Evolutionary conservation across 306 rosid species (phyloP).

Genomic region (Vicia sativa): DNA sequence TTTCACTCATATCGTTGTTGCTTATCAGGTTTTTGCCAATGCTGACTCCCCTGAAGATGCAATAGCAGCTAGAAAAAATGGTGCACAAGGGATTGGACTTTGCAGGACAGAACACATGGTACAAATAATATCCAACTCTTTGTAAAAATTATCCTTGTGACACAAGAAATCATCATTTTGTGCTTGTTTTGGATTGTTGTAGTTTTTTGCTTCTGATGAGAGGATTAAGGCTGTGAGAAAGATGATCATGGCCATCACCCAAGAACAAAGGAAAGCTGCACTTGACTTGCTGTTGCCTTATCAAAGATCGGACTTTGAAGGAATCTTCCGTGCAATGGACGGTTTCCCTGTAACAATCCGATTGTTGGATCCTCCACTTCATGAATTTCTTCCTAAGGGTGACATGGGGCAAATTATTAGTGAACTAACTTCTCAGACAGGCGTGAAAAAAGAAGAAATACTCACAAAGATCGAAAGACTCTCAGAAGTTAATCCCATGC

Average conservation of each 20-base stretch:
- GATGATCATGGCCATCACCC: conserved; percentile 91
- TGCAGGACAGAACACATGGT: conserved; percentile 99
- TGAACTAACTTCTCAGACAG: conserved; percentile 85
- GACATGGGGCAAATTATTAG: conserved; percentile 76
- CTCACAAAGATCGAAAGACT: conserved; percentile 76
- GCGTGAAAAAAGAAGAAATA: conserved; percentile 87
- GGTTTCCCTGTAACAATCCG: conserved; percentile 97
- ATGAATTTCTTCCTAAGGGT: conserved; percentile 98
- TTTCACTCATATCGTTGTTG: conserved; percentile 21
- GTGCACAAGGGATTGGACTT: conserved; percentile 97
- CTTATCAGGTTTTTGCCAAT: conserved; percentile 87
- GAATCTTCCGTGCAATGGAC: conserved; percentile 98
- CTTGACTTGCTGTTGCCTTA: conserved; percentile 80
- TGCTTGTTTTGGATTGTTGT: conserved; percentile 41
- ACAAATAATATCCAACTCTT: conserved; percentile 22
- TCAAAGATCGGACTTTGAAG: conserved; percentile 96
- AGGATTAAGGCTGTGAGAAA: conserved; percentile 88
- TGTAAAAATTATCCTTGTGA: neutral
- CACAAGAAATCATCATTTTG: conserved; percentile 5
- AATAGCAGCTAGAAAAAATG: conserved; percentile 72
- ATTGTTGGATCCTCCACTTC: conserved; percentile 96
- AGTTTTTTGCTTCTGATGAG: conserved; percentile 98
- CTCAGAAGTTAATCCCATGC: conserved; percentile 99
- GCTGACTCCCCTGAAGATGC: conserved; percentile 99
- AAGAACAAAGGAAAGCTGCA: conserved; percentile 80